Conservation (phyloP, 2,329 filamentous ascomycete species). For the Chlorencoelia australis region DNA sequence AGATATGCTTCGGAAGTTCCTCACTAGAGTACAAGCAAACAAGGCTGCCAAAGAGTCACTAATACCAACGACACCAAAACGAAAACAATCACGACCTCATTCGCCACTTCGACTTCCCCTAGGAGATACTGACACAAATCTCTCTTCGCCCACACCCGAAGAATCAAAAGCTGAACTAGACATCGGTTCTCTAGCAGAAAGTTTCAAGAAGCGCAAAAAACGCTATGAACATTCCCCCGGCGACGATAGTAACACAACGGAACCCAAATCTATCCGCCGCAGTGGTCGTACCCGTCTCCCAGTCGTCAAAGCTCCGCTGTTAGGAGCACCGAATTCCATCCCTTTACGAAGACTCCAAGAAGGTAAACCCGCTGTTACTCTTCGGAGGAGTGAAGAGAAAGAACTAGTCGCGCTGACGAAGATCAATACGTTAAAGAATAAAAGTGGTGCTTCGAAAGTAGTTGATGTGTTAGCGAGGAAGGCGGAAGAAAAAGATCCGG, state of each 20-base stretch:
- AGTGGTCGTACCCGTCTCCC: constrained; percentile 26
- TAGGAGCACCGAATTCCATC: constrained; percentile 23
- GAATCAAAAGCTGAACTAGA: constrained; percentile 18
- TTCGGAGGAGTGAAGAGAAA: constrained; percentile 31
- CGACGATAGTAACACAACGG: constrained; percentile 12
- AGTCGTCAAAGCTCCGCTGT: constrained; percentile 15
- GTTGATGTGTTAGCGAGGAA: constrained; percentile 25
- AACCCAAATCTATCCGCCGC: constrained; percentile 19
- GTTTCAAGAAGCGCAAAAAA: constrained; percentile 17
- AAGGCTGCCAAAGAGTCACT: constrained; percentile 27
- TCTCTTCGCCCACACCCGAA: constrained; percentile 16
- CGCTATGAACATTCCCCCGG: constrained; percentile 3
- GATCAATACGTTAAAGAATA: constrained; percentile 37
- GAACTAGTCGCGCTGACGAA: constrained; percentile 34
- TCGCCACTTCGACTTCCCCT: constrained; percentile 25
- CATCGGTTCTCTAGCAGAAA: constrained; percentile 9
- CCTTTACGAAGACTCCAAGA: constrained; percentile 25
- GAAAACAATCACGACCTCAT: constrained; percentile 24
- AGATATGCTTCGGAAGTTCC: constrained; percentile 29
- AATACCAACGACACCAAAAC: constrained; percentile 16
- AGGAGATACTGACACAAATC: constrained; percentile 12
- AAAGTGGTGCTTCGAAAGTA: constrained; percentile 29
- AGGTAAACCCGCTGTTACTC: constrained; percentile 20
- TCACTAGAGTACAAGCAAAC: constrained; percentile 28
- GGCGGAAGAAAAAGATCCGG: constrained; percentile 31